Evolutionary conservation across 768 basidiomycete genomes (phyloP).

Genomic region (Ramaria sp.): DNA sequence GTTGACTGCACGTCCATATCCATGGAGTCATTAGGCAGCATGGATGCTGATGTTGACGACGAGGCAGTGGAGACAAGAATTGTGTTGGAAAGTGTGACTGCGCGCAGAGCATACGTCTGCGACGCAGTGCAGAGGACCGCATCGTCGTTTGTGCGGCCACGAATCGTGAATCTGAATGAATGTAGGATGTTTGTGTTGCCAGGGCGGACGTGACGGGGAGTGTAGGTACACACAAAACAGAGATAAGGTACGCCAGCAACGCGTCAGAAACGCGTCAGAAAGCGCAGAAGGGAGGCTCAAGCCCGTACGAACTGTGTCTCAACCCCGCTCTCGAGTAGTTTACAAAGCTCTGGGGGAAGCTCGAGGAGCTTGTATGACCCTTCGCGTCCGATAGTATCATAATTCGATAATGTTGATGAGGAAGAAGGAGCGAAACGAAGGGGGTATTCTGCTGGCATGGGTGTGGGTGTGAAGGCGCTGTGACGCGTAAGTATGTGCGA

Average conservation of each 20-base stretch:
- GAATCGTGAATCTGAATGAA: constrained; percentile 53
- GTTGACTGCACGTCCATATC: not conserved
- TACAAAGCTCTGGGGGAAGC: constrained; percentile 58
- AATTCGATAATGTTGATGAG: not conserved
- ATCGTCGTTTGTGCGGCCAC: constrained; percentile 72
- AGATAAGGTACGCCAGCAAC: not conserved
- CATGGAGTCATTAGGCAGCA: constrained; percentile 4
- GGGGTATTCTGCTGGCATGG: not conserved
- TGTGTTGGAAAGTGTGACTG: constrained; percentile 84
- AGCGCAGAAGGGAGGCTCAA: not conserved
- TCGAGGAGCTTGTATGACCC: constrained; percentile 43
- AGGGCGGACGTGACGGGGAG: not conserved
- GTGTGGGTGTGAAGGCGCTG: not conserved
- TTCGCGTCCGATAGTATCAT: not conserved
- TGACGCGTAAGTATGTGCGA: not conserved
- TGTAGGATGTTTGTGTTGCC: not conserved
- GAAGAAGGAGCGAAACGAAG: not conserved
- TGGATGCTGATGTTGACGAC: constrained; percentile 14
- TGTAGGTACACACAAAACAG: not conserved
- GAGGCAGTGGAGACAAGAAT: constrained; percentile 58
- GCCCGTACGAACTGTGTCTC: constrained; percentile 3
- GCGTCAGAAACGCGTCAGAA: not conserved
- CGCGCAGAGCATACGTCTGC: constrained; percentile 74
- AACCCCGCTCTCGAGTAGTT: constrained; percentile 37
- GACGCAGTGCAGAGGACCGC: constrained; percentile 81